Evolutionary conservation across 371 early-diverging fungal genomes (phyloP).

Genomic region (Mortierella sp.): DNA sequence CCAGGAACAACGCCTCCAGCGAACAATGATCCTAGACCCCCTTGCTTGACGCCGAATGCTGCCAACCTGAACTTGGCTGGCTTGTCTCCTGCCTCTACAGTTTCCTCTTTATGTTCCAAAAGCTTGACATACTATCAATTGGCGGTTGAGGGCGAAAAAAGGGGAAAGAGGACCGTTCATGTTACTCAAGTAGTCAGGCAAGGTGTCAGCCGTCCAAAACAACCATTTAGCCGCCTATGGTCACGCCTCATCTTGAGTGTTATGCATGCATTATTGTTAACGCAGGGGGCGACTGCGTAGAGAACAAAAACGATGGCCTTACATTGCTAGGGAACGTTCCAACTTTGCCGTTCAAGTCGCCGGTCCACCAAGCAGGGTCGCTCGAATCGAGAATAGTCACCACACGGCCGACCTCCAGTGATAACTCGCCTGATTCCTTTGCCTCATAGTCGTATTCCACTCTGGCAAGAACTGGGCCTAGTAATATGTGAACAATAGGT

Average conservation of each 20-base stretch:
- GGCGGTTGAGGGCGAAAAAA: slow-evolving; percentile 1
- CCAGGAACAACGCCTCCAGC: slow-evolving; percentile 72
- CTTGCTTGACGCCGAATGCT: slow-evolving; percentile 87
- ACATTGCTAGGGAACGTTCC: slow-evolving; percentile 81
- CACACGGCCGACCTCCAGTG: slow-evolving; percentile 75
- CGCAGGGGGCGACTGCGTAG: background rate
- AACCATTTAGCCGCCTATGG: background rate
- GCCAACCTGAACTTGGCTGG: slow-evolving; percentile 70
- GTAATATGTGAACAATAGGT: background rate
- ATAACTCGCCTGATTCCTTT: slow-evolving; percentile 76
- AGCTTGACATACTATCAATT: slow-evolving; percentile 62
- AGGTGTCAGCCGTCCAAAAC: background rate
- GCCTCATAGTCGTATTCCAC: slow-evolving; percentile 81
- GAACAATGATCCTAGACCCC: slow-evolving; percentile 85
- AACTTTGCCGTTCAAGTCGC: slow-evolving; percentile 76
- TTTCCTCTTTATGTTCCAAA: slow-evolving; percentile 53
- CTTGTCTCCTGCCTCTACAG: slow-evolving; percentile 44
- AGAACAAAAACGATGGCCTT: slow-evolving; percentile 13
- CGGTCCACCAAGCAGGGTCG: slow-evolving; percentile 81
- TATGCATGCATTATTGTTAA: background rate
- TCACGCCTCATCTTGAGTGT: background rate
- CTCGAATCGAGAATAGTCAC: slow-evolving; percentile 74
- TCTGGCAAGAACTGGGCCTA: slow-evolving; percentile 67
- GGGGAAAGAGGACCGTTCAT: background rate
- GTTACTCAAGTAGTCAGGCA: background rate